Conservation (phyloP, 768 basidiomycete genomes). For the Goffeauzyma gilvescens region DNA sequence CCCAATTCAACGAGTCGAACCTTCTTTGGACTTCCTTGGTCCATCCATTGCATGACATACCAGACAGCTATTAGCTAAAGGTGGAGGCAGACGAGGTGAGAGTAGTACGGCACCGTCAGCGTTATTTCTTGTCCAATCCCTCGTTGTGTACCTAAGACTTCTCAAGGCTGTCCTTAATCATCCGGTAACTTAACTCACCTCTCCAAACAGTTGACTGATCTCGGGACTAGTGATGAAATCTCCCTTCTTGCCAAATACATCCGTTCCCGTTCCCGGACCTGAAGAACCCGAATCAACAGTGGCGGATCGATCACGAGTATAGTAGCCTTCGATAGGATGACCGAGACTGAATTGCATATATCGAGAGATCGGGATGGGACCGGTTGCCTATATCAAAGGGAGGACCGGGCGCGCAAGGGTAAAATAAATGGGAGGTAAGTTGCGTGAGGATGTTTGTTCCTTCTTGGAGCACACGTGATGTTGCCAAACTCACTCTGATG, state of each 20-base stretch:
- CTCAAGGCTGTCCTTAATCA: no score
- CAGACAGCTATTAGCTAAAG: slow-evolving; percentile 67
- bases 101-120: no score
- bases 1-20: slow-evolving; percentile 77
- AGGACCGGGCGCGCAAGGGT: no score
- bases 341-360: slow-evolving; percentile 85
- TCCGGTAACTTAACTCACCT: slow-evolving; percentile 41
- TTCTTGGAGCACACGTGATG: not conserved
- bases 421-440: not conserved
- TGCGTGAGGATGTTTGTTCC: not conserved
- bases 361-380: slow-evolving; percentile 66
- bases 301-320: slow-evolving; percentile 38
- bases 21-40: slow-evolving; percentile 36
- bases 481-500: slow-evolving; percentile 43
- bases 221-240: slow-evolving; percentile 96
- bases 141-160: no score
- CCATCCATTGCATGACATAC: slow-evolving; percentile 58
- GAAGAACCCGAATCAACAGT: not conserved
- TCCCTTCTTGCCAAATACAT: slow-evolving; percentile 66
- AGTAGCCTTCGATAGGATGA: slow-evolving; percentile 83
- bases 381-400: slow-evolving; percentile 45
- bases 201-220: slow-evolving; percentile 88
- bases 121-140: no score
- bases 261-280: slow-evolving; percentile 38
- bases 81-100: no score